A percentile compares a stretch with the other conserved stretches of the same genome.
Conservation (phyloP, 495 filamentous ascomycete genomes). For the Immersiella caudata region DNA sequence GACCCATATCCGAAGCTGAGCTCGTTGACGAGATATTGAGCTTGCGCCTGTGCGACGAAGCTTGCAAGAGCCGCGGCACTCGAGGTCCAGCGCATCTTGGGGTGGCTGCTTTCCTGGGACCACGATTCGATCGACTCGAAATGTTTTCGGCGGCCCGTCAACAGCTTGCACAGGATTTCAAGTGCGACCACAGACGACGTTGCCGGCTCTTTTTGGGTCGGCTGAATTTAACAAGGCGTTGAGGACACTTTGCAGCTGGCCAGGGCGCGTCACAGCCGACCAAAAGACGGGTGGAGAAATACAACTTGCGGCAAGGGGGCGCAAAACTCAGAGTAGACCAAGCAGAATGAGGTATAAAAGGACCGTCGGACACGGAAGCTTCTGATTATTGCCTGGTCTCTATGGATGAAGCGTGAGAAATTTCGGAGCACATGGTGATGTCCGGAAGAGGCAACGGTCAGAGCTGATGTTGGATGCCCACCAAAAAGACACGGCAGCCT, state of each 20-base stretch:
- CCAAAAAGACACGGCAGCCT: constrained; percentile 13
- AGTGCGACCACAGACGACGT: constrained; percentile 1
- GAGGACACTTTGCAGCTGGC: constrained; percentile 32
- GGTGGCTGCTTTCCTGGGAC: constrained; percentile 9
- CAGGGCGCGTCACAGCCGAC: not conserved
- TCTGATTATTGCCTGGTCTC: not conserved
- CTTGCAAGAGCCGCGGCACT: constrained; percentile 52
- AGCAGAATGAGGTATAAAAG: not conserved
- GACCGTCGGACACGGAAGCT: not conserved
- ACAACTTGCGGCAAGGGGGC: constrained; percentile 1
- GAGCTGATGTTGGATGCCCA: not conserved
- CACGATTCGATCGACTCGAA: constrained; percentile 11
- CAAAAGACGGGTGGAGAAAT: constrained; percentile 17
- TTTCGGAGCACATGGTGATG: constrained; percentile 1
- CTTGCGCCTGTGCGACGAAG: constrained; percentile 59
- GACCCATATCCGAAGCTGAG: constrained; percentile 77
- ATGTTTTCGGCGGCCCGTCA: not conserved
- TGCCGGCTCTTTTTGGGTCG: constrained; percentile 19
- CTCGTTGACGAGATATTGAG: constrained; percentile 59
- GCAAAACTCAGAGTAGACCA: constrained; percentile 1
- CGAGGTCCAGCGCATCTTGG: constrained; percentile 48
- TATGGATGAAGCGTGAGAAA: not conserved
- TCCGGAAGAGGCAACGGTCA: not conserved
- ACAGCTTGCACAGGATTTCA: not conserved
- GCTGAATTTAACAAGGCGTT: constrained; percentile 23